Percentiles rank a stretch among this genome's conserved stretches.
phyloP scores from a whole-genome alignment of 1,284 basidiomycete genomes.

The Phellinidium pouzarii region DNA sequence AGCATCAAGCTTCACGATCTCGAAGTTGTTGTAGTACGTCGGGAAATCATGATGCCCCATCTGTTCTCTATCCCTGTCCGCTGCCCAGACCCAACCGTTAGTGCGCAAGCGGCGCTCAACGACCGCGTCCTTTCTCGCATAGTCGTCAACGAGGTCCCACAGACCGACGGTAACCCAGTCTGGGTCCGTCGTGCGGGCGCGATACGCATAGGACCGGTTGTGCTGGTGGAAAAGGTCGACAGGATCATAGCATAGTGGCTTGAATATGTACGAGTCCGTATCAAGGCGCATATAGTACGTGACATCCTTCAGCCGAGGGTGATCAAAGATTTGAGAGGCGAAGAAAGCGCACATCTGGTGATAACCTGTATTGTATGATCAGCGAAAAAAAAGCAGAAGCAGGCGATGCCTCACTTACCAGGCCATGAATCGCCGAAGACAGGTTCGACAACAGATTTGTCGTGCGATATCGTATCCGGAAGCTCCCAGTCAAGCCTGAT shows the following conservation, averaged over 20 bases:
- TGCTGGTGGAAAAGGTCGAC: constrained; percentile 19
- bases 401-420: background rate
- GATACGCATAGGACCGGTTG: constrained; percentile 10
- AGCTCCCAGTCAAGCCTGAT: constrained; percentile 13
- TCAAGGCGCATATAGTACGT: constrained; percentile 22
- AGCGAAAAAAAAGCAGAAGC: background rate
- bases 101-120: constrained; percentile 5
- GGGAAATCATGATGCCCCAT: constrained; percentile 12
- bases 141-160: constrained; percentile 15
- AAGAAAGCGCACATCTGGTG: constrained; percentile 21
- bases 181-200: constrained; percentile 10
- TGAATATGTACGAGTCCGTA: constrained; percentile 18
- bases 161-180: constrained; percentile 16
- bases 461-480: constrained; percentile 13
- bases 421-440: constrained; percentile 17
- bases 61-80: constrained; percentile 9
- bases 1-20: constrained; percentile 15
- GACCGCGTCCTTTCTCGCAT: background rate
- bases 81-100: constrained; percentile 16
- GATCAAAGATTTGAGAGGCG: constrained; percentile 19
- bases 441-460: constrained; percentile 16
- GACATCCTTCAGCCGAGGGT: constrained; percentile 17
- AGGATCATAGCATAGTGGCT: constrained; percentile 20
- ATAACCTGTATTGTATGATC: constrained; percentile 10
- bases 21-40: constrained; percentile 18